phyloP scores from a whole-genome alignment of 768 basidiomycete genomes.

The Leccinum longicurvipes region DNA sequence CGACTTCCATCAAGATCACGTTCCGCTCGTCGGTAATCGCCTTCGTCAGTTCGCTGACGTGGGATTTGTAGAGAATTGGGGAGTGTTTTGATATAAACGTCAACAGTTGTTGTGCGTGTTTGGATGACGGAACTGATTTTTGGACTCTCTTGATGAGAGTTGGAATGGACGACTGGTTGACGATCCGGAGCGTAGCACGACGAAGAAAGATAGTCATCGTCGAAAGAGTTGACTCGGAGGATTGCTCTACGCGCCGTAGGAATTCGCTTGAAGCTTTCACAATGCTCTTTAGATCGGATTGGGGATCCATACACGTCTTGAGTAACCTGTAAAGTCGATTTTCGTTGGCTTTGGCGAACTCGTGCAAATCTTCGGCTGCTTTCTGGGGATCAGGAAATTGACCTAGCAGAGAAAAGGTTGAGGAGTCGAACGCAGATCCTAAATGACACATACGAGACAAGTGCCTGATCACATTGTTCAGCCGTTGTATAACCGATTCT shows the following conservation, averaged over 20 bases:
- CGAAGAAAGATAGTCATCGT: slow-evolving; percentile 75
- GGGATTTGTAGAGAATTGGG: slow-evolving; percentile 68
- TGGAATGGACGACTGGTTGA: slow-evolving; percentile 86
- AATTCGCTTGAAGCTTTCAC: slow-evolving; percentile 85
- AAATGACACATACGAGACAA: slow-evolving; percentile 53
- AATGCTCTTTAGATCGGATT: slow-evolving; percentile 77
- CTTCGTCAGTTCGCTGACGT: slow-evolving; percentile 73
- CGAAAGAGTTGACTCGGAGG: slow-evolving; percentile 51
- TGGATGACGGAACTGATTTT: slow-evolving; percentile 40
- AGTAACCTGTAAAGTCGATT: slow-evolving; percentile 80
- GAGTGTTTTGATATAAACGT: slow-evolving; percentile 69
- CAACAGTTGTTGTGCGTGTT: slow-evolving; percentile 51
- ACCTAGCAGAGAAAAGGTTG: slow-evolving; percentile 32
- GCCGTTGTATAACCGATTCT: slow-evolving; percentile 51
- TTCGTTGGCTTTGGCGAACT: slow-evolving; percentile 88
- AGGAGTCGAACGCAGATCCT: background rate
- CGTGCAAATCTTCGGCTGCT: slow-evolving; percentile 70
- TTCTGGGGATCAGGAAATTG: slow-evolving; percentile 68
- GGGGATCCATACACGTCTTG: slow-evolving; percentile 76
- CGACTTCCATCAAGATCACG: slow-evolving; percentile 53
- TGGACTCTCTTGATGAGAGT: slow-evolving; percentile 70
- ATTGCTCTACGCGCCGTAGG: slow-evolving; percentile 68
- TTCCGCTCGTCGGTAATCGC: slow-evolving; percentile 66
- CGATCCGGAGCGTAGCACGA: slow-evolving; percentile 62
- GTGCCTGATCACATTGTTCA: slow-evolving; percentile 53